These are phyloP conservation scores for Entophlyctis luteolus DNA, from an alignment of 192 early-diverging fungal genomes.

Conservation along the genomic window DNA sequence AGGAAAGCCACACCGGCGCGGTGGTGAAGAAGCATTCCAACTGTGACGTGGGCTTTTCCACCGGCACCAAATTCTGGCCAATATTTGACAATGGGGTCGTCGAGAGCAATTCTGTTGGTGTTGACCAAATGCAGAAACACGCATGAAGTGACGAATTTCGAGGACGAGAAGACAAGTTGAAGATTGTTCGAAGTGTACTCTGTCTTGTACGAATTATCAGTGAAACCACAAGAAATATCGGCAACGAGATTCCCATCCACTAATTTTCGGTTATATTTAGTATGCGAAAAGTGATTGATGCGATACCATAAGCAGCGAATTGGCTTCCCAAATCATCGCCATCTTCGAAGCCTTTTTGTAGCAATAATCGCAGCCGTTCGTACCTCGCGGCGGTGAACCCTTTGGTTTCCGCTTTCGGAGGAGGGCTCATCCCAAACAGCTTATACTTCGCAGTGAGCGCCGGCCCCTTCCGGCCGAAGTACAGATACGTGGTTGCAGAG, in stretches of 20 bases:
- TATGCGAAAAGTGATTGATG: too few relatives aligned
- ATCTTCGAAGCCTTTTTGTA: constrained; percentile 40
- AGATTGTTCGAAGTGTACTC: constrained; percentile 54
- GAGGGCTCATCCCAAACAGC: constrained; percentile 4
- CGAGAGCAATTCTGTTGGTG: constrained; percentile 49
- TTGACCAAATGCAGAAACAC: constrained; percentile 60
- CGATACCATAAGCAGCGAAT: constrained; percentile 39
- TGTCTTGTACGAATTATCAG: constrained; percentile 30
- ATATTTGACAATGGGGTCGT: constrained; percentile 47
- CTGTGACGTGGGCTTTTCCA: constrained; percentile 65
- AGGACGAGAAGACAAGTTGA: constrained; percentile 64
- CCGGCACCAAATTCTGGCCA: constrained; percentile 76
- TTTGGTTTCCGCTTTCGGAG: neutral
- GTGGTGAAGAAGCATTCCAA: constrained; percentile 60
- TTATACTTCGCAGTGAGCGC: neutral
- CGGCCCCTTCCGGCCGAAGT: constrained; percentile 15
- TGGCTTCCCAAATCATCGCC: constrained; percentile 48
- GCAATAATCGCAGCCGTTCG: constrained; percentile 32
- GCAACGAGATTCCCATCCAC: constrained; percentile 56
- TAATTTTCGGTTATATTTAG: too few relatives aligned
- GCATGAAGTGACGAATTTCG: constrained; percentile 54
- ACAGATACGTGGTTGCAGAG: neutral
- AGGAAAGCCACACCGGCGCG: constrained; percentile 62
- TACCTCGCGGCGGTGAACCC: constrained; percentile 38
- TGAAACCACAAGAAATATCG: constrained; percentile 57